phyloP scores from a whole-genome alignment of 768 basidiomycete genomes.

The Lactifluus echinatus region DNA sequence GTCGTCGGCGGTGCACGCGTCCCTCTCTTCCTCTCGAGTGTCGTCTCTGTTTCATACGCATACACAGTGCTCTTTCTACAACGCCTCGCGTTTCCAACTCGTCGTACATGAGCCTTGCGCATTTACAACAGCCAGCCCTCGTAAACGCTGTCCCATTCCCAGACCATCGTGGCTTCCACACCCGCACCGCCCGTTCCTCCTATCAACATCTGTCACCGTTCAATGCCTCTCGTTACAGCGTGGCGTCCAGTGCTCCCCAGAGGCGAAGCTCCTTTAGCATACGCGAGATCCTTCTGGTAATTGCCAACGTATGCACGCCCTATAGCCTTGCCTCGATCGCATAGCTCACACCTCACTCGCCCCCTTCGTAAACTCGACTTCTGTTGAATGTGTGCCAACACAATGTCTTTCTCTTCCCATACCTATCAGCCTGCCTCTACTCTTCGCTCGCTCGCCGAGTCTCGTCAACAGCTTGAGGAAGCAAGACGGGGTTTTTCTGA shows the following conservation, averaged over 20 bases:
- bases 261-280: conserved; percentile 73
- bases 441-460: conserved; percentile 71
- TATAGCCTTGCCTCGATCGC: conserved; percentile 3
- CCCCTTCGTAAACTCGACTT: conserved; percentile 14
- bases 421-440: conserved; percentile 61
- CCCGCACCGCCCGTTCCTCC: conserved; percentile 9
- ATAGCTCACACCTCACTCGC: conserved; percentile 14
- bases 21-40: background rate
- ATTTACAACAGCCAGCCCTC: conserved; percentile 1
- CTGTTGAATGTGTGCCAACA: conserved; percentile 1
- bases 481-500: conserved; percentile 68
- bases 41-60: background rate
- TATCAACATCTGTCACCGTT: conserved; percentile 8
- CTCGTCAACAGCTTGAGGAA: conserved; percentile 66
- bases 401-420: conserved; percentile 18
- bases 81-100: conserved; percentile 2
- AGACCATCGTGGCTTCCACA: conserved; percentile 17
- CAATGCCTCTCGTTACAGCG: conserved; percentile 8
- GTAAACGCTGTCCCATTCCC: conserved; percentile 11
- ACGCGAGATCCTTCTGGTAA: conserved; percentile 66
- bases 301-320: conserved; percentile 52
- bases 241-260: conserved; percentile 41
- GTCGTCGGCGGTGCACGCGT: too few species aligned
- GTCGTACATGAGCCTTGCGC: conserved; percentile 8
- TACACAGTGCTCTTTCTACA: background rate